A percentile compares a stretch with the other conserved stretches of the same genome.
Conservation (phyloP, 192 early-diverging fungal genomes). For the Entomortierella parvispora region DNA sequence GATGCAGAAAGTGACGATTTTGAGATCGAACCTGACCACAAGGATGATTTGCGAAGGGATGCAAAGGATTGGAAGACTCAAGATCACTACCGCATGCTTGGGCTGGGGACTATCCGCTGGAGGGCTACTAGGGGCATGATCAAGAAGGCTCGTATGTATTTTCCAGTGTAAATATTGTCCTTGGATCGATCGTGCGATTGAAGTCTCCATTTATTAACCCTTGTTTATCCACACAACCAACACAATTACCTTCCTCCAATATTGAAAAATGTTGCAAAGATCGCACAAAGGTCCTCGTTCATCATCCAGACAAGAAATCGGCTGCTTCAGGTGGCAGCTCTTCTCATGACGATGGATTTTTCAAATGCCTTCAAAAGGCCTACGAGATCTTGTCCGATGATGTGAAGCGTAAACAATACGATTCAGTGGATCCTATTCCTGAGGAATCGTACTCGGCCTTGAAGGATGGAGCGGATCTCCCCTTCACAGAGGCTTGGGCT, state of each 20-base stretch:
- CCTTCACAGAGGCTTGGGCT: conserved; percentile 55
- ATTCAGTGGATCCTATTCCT: conserved; percentile 81
- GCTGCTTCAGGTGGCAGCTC: conserved; percentile 35
- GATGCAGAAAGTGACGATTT: conserved; percentile 56
- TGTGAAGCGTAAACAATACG: conserved; percentile 76
- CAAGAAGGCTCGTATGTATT: conserved; percentile 69
- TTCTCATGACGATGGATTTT: conserved; percentile 73
- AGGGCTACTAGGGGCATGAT: conserved; percentile 77
- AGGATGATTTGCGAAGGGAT: conserved; percentile 68
- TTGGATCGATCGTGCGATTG: neutral
- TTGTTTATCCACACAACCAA: neutral
- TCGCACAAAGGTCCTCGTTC: conserved; percentile 60
- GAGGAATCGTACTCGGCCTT: conserved; percentile 67
- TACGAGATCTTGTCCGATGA: conserved; percentile 80
- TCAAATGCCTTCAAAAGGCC: conserved; percentile 84
- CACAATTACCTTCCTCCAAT: neutral
- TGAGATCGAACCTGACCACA: conserved; percentile 71
- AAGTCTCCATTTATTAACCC: neutral
- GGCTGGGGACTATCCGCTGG: conserved; percentile 72
- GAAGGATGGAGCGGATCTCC: conserved; percentile 36
- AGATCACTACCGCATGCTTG: conserved; percentile 87
- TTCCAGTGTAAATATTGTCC: neutral
- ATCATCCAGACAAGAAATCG: conserved; percentile 86
- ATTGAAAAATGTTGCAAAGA: conserved; percentile 2
- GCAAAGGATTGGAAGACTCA: conserved; percentile 85